phyloP scores from a whole-genome alignment of 2,329 filamentous ascomycete species.

The Alternaria angustiovoidea region DNA sequence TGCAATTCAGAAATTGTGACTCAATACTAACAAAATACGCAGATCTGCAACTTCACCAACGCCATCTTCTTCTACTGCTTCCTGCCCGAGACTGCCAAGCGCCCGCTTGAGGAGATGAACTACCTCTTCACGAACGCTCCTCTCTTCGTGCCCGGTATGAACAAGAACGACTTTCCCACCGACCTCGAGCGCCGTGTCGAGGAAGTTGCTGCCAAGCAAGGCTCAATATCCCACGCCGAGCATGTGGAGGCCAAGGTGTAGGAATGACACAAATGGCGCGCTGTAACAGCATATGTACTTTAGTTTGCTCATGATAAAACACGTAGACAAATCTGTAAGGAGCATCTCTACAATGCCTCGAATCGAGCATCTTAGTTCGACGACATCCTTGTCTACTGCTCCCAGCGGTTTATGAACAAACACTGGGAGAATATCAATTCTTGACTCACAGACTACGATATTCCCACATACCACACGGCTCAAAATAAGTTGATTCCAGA shows the following conservation, averaged over 20 bases:
- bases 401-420: background rate
- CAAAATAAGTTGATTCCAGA: background rate
- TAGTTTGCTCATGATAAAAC: background rate
- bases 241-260: background rate
- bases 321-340: background rate
- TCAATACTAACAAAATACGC: background rate
- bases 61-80: conserved; percentile 73
- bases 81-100: conserved; percentile 70
- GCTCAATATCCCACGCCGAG: conserved; percentile 32
- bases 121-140: conserved; percentile 71
- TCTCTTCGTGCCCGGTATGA: conserved; percentile 67
- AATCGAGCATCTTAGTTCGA: background rate
- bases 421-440: background rate
- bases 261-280: background rate
- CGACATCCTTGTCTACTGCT: background rate
- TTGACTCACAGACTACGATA: background rate
- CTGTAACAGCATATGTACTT: background rate
- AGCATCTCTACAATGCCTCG: background rate
- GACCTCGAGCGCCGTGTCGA: conserved; percentile 68
- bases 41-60: conserved; percentile 73
- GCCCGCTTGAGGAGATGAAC: conserved; percentile 74
- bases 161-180: conserved; percentile 57
- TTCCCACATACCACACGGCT: background rate
- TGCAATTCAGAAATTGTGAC: background rate
- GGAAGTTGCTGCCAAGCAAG: conserved; percentile 64